Evolutionary conservation across 1,284 basidiomycete species (phyloP).

Genomic region (Marasmius tenuissimus): DNA sequence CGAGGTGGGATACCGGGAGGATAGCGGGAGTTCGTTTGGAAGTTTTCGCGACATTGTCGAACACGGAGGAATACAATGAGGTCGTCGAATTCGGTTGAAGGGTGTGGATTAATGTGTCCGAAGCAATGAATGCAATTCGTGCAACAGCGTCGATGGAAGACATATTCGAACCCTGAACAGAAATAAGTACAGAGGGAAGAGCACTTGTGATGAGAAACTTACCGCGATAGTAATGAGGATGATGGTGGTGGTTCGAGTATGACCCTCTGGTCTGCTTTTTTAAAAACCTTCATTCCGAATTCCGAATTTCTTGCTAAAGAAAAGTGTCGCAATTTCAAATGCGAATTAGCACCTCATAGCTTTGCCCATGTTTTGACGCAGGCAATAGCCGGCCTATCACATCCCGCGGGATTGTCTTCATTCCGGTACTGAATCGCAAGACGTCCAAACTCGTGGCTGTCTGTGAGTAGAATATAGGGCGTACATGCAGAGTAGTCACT

Average conservation of each 20-base stretch:
- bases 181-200: neutral
- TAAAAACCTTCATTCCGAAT: neutral
- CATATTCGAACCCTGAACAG: slow-evolving; percentile 26
- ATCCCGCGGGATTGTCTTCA: neutral
- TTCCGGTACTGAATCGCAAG: neutral
- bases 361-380: slow-evolving; percentile 2
- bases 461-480: neutral
- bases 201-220: neutral
- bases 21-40: slow-evolving; percentile 22
- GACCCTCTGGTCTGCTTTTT: neutral
- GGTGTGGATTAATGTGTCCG: slow-evolving; percentile 64
- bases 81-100: slow-evolving; percentile 36
- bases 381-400: neutral
- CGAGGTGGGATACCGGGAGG: slow-evolving; percentile 41
- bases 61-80: slow-evolving; percentile 32
- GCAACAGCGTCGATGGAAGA: slow-evolving; percentile 46
- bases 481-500: neutral
- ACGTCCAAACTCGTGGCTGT: neutral
- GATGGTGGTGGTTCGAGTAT: neutral
- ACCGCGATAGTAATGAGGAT: neutral
- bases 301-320: neutral
- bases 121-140: slow-evolving; percentile 67
- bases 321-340: neutral
- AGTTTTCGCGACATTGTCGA: slow-evolving; percentile 8
- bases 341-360: slow-evolving; percentile 7